Evolutionary conservation across 768 basidiomycete genomes (phyloP), one percentile per base, ranked within the genome.

Genomic region (Megacollybia marginata): DNA sequence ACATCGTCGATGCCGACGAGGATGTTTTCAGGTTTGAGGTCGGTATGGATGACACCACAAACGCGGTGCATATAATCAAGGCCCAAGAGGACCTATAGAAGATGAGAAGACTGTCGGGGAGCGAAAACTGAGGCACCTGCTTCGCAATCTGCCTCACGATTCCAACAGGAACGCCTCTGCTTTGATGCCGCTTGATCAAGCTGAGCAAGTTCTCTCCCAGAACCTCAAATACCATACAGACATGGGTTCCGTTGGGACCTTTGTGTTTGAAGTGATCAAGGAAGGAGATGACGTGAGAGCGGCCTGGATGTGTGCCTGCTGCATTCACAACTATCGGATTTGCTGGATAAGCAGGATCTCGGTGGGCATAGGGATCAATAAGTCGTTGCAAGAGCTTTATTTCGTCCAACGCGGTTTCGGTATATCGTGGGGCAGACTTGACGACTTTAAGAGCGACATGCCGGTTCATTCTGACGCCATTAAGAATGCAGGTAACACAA

Each of bases 151-250:
- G 96, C 61, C 85, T 87, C 55, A 95, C 92, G 56, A 98, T 71
- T 46, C 74, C 83, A 75, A 92, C 89, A 12, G 95, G 94, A 1
- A 98, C 94, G 55, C 95, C 95, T 59, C 95, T 93, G 71, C 92
- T 93, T 73, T 98, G 94, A 71, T 98, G 92, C 10, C 95, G 82
- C 69, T 96, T 97, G 78, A 98, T 96, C 59, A 99, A 79, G 5
- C 88, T 93, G 2, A 98, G 80, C 2, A 99, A 74, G 64, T 95
- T 97, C 69, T 99, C 95, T 52, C 95, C 96, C 9, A 99, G 79
- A 20, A 98, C 96, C 66, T 99, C 96, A 61, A 97, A 97, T 12
- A 96, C 93, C 96, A 99, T 98, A 76, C 96, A 98, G 57, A 99
- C 89, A 68, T 99, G 96, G 13, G 80, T 85, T 34, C 96, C 96